Base-by-base conservation (phyloP, 2,329 filamentous ascomycete species). In the Hymenoscyphus occultus region DNA sequence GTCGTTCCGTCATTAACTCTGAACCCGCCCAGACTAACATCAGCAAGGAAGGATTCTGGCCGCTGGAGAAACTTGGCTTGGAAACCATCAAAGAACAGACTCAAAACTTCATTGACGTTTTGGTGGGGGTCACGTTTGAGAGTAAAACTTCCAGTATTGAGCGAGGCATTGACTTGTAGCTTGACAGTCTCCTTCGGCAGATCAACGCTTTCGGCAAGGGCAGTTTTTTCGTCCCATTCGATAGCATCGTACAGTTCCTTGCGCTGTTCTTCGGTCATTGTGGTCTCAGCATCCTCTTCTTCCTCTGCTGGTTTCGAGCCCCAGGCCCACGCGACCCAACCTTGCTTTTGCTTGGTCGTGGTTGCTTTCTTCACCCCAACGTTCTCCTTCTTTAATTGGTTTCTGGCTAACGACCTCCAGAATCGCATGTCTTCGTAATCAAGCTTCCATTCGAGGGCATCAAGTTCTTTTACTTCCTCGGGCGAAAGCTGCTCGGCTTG, bases 231-330 rank as follows among this genome's bases (percentile, higher is more conserved):
- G 68, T 99, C 92, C 89, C 94, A 99, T 73, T 98, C 95, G 72
- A 99, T 99, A 60, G 92, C 96, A 71, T 96, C 90, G 77, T 98
- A 99, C 10, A 99, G 84, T 78, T 99, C 94, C 76, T 98, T 93
- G 54, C 94, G 89, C 76, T 99, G 93, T 77, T 98, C 89, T 67
- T 99, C 95, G 0, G 92, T 96, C 84, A 99, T 96, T 66, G 92
- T 86, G 0, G 89, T 91, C 68, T 93, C 90, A 71, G 96, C 90
- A 56, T 90, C 83, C 51, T 90, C 84, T 60, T 83, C 80, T 60
- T 89, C 82, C 45, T 76, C 73, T 39, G 79, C 73, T 0, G 88
- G 85, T 71, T 93, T 91, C 0, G 88, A 83, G 22, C 94, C 93
- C 93, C 94, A 98, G 39, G 92, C 85, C 93, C 94, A 99, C 35